Evolutionary conservation across 202 grass and related monocot species (phyloP), one percentile per base, ranked within the genome.

Genomic region (Musa balbisiana): DNA sequence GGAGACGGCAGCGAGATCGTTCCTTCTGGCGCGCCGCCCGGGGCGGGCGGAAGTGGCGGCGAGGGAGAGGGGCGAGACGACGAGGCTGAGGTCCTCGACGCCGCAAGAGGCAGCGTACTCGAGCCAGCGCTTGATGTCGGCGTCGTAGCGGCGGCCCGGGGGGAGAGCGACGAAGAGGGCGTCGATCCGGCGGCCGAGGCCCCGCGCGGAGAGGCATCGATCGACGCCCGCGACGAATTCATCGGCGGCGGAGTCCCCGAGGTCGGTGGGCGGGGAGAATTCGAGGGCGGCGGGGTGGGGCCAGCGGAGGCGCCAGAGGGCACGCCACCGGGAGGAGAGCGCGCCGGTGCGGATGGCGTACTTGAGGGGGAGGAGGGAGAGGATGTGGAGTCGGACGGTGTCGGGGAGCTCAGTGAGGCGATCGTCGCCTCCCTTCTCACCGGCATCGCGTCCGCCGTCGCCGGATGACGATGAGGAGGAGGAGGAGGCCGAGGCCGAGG

Each of bases 361-460:
- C 87, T 97, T 92, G 72, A 97, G 84, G 27, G 88, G 93, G 69
- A 97, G 84, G 64, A 93, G 84, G 78, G 82, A 87, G 11, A 97
- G 88, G 82, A 97, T 93, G 64, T 97, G 86, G 20, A 97, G 82
- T 3, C 82, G 88, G 55, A 97, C 80, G 71, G 82, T 87, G 67
- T 97, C 93, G 0, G 90, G 90, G 1, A 97, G 86, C 1, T 89
- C 86, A 49, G 60, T 65, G 75, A 77, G 62, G 2, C 62, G 55
- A 53, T 79, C 77, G 17, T 50, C 65, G 2, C 26, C 11, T 3
- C 8, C 71, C 11, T 53, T 3, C 1, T 4, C 10, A 19, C 26
- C 17, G 17, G 14, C 26, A 3, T 49, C 29, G 1, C 11, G 12
- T n/a, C 62, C 63, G 54, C 33, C 82, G 8, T 4, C 59, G 6